phyloP scores from a whole-genome alignment of 176 grass and related monocot genomes.

The Hordeum marinum region DNA sequence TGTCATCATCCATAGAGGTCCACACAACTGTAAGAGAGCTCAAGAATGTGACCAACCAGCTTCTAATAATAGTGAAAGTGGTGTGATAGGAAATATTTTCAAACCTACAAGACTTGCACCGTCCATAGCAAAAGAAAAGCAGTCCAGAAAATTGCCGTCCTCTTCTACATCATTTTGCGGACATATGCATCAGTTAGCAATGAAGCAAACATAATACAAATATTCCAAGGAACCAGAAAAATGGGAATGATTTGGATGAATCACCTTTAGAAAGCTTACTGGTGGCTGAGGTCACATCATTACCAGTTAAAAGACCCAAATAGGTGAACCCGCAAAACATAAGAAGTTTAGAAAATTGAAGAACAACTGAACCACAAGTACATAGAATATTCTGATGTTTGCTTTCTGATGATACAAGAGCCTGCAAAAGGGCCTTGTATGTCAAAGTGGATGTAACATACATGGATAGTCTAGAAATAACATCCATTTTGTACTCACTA shows the following conservation, averaged over 20 bases:
- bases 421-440: constrained; percentile 43
- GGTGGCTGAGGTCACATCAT: constrained; percentile 43
- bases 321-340: constrained; percentile 65
- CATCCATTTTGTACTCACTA: constrained; percentile 53
- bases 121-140: constrained; percentile 57
- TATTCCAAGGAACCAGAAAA: not conserved
- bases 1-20: constrained; percentile 46
- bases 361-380: constrained; percentile 55
- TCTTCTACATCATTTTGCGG: constrained; percentile 57
- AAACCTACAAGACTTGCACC: constrained; percentile 78
- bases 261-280: constrained; percentile 66
- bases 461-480: not conserved
- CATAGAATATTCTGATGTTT: constrained; percentile 36
- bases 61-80: constrained; percentile 14
- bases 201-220: constrained; percentile 25
- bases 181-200: constrained; percentile 32
- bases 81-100: constrained; percentile 11
- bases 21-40: constrained; percentile 57
- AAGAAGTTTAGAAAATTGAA: constrained; percentile 52
- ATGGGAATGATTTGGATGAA: constrained; percentile 5
- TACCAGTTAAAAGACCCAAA: constrained; percentile 71
- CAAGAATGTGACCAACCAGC: constrained; percentile 11
- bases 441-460: constrained; percentile 2
- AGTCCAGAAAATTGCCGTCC: constrained; percentile 36
- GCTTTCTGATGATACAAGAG: constrained; percentile 65